A percentile compares a stretch with the other conserved stretches of the same genome.
These are phyloP conservation scores for Yamagishiella unicocca DNA, from an alignment of 139 green algal genomes.

Conservation along the genomic window DNA sequence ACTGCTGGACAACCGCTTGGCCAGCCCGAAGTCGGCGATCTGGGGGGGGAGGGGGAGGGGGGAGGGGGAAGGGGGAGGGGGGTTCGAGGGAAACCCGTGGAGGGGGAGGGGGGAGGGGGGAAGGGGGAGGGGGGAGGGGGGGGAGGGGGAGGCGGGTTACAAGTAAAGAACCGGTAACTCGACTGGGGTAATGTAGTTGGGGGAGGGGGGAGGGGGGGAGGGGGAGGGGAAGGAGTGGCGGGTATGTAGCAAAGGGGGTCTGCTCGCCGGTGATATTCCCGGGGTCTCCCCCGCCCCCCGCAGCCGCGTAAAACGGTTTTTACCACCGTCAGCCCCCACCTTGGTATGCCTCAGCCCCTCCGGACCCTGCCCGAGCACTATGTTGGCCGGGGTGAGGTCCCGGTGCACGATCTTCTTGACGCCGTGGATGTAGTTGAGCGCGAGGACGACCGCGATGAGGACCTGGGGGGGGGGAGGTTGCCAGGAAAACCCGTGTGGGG, in stretches of 20 bases:
- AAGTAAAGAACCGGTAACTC: no score
- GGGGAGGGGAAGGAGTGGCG: no score
- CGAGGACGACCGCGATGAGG: slow-evolving; percentile 60
- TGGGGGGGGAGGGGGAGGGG: slow-evolving; percentile 30
- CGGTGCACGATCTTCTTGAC: slow-evolving; percentile 67
- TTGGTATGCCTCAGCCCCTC: slow-evolving; percentile 46
- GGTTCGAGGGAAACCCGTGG: no score
- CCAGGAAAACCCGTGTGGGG: no score
- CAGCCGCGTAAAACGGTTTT: neutral
- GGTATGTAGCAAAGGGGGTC: no score
- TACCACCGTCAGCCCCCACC: neutral
- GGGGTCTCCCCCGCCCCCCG: neutral
- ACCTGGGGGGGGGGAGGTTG: slow-evolving; percentile 41
- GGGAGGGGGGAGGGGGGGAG: no score
- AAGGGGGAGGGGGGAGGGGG: no score
- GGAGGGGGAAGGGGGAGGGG: no score
- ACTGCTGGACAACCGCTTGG: slow-evolving; percentile 54
- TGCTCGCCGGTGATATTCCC: no score
- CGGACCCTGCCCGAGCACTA: slow-evolving; percentile 62
- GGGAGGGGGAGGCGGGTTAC: no score
- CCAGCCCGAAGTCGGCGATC: slow-evolving; percentile 71
- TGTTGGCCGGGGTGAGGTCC: slow-evolving; percentile 72
- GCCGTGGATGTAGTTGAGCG: slow-evolving; percentile 67
- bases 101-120: no score
- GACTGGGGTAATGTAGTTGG: no score